Percentiles rank a stretch among this genome's conserved stretches.
These are phyloP conservation scores for Cladosporium phlei DNA, from an alignment of 2,329 filamentous ascomycete species.

Conservation along the genomic window DNA sequence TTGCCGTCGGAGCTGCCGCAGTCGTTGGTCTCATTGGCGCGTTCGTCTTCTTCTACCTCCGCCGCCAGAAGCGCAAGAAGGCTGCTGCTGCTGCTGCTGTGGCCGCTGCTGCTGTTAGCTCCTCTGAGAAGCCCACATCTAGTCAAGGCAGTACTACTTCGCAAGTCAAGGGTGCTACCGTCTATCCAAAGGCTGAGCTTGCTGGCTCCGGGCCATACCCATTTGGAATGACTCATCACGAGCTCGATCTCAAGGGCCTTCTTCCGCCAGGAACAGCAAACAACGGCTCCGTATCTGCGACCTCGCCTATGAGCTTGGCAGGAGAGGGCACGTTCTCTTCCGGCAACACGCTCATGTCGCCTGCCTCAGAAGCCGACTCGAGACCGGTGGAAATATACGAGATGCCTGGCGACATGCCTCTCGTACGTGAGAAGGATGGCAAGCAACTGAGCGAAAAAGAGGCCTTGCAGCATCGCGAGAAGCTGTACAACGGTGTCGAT, in stretches of 20 bases:
- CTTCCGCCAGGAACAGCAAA: conserved; percentile 18
- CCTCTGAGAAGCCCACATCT: background rate
- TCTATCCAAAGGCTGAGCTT: conserved; percentile 46
- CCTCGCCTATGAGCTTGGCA: conserved; percentile 19
- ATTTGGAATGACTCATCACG: conserved; percentile 14
- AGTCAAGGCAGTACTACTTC: background rate
- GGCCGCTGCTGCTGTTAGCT: background rate
- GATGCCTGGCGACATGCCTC: conserved; percentile 53
- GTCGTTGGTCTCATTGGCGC: conserved; percentile 29
- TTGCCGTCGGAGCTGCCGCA: conserved; percentile 39
- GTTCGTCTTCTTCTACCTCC: conserved; percentile 31
- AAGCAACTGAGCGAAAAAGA: conserved; percentile 46
- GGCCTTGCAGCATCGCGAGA: conserved; percentile 42
- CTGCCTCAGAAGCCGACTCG: conserved; percentile 27
- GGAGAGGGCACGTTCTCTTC: conserved; percentile 27
- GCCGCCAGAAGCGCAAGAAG: conserved; percentile 15
- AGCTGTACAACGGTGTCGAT: conserved; percentile 43
- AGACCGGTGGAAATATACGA: conserved; percentile 37
- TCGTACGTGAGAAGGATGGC: conserved; percentile 47
- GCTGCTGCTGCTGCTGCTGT: conserved; percentile 4
- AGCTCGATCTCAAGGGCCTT: conserved; percentile 19
- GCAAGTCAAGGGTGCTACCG: conserved; percentile 20
- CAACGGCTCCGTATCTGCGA: conserved; percentile 14
- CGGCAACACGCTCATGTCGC: conserved; percentile 20
- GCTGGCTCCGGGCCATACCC: conserved; percentile 23